Evolutionary conservation across 2,329 filamentous ascomycete species (phyloP).

Genomic region (Cercospora sp.): DNA sequence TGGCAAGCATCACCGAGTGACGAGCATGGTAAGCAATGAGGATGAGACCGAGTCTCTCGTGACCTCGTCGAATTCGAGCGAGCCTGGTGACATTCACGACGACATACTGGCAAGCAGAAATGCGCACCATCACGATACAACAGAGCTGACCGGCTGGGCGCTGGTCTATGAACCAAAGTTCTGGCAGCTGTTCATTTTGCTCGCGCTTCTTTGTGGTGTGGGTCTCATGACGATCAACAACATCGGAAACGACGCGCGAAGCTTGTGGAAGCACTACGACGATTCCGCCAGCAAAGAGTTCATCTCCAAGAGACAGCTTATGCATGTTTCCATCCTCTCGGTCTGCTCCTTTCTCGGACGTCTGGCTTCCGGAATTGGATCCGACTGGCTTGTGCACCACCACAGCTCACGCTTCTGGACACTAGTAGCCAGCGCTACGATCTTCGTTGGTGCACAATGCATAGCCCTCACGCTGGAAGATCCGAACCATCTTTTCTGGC

Average conservation of each 20-base stretch:
- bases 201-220: conserved; percentile 88
- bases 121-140: conserved; percentile 58
- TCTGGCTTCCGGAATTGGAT: conserved; percentile 74
- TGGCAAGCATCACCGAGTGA: conserved; percentile 8
- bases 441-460: conserved; percentile 80
- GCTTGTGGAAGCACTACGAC: conserved; percentile 86
- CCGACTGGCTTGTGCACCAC: conserved; percentile 82
- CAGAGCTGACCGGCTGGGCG: conserved; percentile 86
- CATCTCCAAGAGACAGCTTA: conserved; percentile 76
- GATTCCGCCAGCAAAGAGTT: conserved; percentile 69
- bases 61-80: conserved; percentile 56
- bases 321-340: conserved; percentile 94
- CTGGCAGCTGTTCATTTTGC: conserved; percentile 84
- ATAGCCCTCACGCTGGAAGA: conserved; percentile 73
- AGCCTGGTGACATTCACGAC: conserved; percentile 53
- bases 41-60: conserved; percentile 83
- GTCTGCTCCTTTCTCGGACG: conserved; percentile 82
- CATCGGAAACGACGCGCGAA: conserved; percentile 83
- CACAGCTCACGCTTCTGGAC: conserved; percentile 88
- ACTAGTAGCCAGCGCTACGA: conserved; percentile 70
- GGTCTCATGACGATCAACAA: conserved; percentile 99
- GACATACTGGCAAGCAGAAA: conserved; percentile 44
- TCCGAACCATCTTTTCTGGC: conserved; percentile 71
- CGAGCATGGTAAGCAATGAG: conserved; percentile 41
- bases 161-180: conserved; percentile 75